These are phyloP conservation scores for Brasilioporus rufonigricans DNA, from an alignment of 768 basidiomycete genomes.

Conservation along the genomic window DNA sequence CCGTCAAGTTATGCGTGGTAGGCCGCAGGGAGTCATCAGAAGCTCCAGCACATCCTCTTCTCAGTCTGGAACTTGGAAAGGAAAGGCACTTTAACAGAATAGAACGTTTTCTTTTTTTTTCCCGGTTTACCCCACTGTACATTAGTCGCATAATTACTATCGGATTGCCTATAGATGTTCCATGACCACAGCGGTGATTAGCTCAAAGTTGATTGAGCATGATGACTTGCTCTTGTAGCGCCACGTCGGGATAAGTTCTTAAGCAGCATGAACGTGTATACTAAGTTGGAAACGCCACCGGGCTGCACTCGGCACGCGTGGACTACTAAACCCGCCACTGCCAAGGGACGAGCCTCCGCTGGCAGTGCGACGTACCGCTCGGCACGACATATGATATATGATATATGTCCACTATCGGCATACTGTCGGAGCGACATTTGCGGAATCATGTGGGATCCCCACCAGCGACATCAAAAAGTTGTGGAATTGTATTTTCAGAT, in stretches of 20 bases:
- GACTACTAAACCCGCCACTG: no score
- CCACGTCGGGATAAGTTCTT: background rate
- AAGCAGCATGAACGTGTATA: no score
- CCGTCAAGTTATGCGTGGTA: conserved; percentile 12
- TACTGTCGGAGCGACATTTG: no score
- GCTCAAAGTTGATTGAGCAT: background rate
- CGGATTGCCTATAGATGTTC: conserved; percentile 6
- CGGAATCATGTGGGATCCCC: no score
- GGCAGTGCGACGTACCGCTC: no score
- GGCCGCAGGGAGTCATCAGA: conserved; percentile 13
- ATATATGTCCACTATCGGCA: no score
- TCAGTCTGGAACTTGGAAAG: conserved; percentile 24
- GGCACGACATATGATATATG: no score
- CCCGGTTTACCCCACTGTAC: conserved; percentile 19
- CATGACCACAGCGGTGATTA: background rate
- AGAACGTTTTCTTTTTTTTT: background rate
- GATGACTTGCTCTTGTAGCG: background rate
- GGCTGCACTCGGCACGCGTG: no score
- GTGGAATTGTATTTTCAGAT: no score
- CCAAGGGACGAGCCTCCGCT: no score
- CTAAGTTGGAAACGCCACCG: no score
- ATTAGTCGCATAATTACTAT: conserved; percentile 15
- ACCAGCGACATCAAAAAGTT: no score
- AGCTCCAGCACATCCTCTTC: conserved; percentile 27
- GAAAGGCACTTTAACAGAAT: conserved; percentile 14